Conservation (phyloP, 1,284 basidiomycete species). For the Austropuccinia psidii region DNA sequence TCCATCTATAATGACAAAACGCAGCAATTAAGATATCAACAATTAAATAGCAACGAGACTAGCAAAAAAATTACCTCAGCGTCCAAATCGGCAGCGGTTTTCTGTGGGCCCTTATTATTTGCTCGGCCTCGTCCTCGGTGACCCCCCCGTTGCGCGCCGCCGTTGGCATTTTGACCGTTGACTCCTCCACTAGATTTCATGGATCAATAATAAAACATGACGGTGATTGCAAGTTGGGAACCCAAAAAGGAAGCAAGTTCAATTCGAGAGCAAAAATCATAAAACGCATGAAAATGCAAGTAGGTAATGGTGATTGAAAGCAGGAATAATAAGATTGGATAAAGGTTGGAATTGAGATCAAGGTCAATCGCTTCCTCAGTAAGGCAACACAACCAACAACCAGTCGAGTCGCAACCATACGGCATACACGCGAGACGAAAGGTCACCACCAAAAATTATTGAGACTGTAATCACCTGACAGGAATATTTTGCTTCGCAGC, state of each 20-base stretch:
- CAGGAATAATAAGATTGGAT: neutral
- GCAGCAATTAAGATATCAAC: neutral
- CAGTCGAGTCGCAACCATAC: constrained; percentile 7
- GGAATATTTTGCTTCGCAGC: constrained; percentile 14
- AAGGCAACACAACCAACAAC: neutral
- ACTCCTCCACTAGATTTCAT: constrained; percentile 1
- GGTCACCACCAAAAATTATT: too few species aligned
- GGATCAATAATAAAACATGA: neutral
- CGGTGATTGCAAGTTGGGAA: neutral
- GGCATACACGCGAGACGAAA: too few species aligned
- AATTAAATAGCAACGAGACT: neutral
- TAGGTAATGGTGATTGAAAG: neutral
- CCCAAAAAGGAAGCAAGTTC: neutral
- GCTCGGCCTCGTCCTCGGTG: constrained; percentile 8
- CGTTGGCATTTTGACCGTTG: constrained; percentile 1
- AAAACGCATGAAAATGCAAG: neutral
- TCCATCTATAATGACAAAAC: constrained; percentile 28
- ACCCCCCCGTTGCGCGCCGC: neutral
- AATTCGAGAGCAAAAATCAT: neutral
- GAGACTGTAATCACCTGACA: constrained; percentile 36
- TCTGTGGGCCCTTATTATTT: constrained; percentile 4
- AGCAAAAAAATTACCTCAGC: constrained; percentile 15
- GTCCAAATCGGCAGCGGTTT: constrained; percentile 31
- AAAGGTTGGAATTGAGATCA: neutral
- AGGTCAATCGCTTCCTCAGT: neutral